Conservation (phyloP, 1,284 basidiomycete genomes). For the Rhodotorula mucilaginosa region DNA sequence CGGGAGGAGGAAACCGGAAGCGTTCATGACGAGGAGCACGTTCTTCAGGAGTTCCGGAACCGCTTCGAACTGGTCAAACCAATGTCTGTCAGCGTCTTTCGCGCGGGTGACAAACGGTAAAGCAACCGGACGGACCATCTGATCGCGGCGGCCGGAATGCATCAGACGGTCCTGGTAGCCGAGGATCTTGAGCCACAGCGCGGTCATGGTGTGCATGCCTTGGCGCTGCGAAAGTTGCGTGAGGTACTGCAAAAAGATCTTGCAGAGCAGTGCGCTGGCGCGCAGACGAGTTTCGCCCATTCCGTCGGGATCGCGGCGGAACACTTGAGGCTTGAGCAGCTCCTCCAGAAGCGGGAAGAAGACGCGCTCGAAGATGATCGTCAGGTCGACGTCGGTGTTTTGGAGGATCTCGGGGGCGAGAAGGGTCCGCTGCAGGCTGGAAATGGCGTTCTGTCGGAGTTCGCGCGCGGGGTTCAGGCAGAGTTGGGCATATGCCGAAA, state of each 20-base stretch:
- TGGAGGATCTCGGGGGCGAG: slow-evolving; percentile 70
- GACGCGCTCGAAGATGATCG: slow-evolving; percentile 82
- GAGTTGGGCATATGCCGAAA: slow-evolving; percentile 75
- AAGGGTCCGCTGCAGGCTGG: slow-evolving; percentile 80
- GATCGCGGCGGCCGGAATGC: slow-evolving; percentile 76
- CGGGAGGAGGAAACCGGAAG: slow-evolving; percentile 74
- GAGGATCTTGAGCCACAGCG: slow-evolving; percentile 86
- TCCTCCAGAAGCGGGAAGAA: slow-evolving; percentile 92
- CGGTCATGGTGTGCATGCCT: slow-evolving; percentile 62
- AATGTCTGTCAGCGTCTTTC: not conserved
- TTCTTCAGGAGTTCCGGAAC: slow-evolving; percentile 96
- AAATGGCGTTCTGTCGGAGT: slow-evolving; percentile 78
- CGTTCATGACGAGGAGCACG: slow-evolving; percentile 92
- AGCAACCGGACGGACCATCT: slow-evolving; percentile 63
- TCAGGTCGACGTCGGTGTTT: slow-evolving; percentile 63
- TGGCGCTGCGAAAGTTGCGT: slow-evolving; percentile 66
- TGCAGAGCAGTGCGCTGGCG: slow-evolving; percentile 84
- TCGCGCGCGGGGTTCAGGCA: slow-evolving; percentile 80
- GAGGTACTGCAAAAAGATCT: slow-evolving; percentile 91
- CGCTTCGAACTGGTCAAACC: slow-evolving; percentile 74
- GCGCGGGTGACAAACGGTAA: not conserved
- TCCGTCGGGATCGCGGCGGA: slow-evolving; percentile 74
- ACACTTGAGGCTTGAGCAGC: slow-evolving; percentile 78
- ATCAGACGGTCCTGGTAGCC: slow-evolving; percentile 87
- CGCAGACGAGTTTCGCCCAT: slow-evolving; percentile 86